phyloP scores from a whole-genome alignment of 164 flowering plant genomes.

The Vitis labrusca region DNA sequence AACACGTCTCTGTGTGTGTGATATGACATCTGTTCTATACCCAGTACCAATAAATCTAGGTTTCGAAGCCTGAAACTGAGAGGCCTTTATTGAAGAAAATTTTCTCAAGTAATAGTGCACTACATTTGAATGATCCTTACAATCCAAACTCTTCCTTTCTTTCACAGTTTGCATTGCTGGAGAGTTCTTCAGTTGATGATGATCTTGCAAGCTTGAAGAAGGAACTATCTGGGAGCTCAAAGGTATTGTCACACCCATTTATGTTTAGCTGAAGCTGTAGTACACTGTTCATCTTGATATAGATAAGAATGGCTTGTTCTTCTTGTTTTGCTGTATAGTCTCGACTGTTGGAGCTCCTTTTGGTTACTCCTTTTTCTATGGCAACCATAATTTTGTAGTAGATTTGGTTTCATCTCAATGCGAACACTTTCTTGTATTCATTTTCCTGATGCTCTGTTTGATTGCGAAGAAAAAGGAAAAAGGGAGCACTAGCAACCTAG shows the following conservation, averaged over 20 bases:
- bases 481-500: not conserved
- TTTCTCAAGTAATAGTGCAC: not conserved
- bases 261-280: no score
- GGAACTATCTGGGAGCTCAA: slow-evolving; percentile 62
- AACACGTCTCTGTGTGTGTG: no score
- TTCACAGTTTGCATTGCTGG: slow-evolving; percentile 73
- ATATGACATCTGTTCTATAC: no score
- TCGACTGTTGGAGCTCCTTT: no score
- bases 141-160: not conserved
- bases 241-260: slow-evolving; percentile 31
- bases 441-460: not conserved
- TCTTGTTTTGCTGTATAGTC: no score
- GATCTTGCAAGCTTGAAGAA: slow-evolving; percentile 72
- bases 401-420: not conserved
- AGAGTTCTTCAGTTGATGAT: slow-evolving; percentile 76
- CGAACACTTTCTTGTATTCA: not conserved
- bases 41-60: no score
- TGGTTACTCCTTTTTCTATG: no score
- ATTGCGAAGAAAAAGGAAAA: not conserved
- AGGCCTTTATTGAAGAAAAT: no score
- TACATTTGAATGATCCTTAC: not conserved
- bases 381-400: no score
- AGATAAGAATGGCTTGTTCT: no score
- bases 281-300: no score
- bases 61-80: no score